These are phyloP conservation scores for Pittosporum tobira DNA, from an alignment of 129 eudicot species.

Conservation along the genomic window DNA sequence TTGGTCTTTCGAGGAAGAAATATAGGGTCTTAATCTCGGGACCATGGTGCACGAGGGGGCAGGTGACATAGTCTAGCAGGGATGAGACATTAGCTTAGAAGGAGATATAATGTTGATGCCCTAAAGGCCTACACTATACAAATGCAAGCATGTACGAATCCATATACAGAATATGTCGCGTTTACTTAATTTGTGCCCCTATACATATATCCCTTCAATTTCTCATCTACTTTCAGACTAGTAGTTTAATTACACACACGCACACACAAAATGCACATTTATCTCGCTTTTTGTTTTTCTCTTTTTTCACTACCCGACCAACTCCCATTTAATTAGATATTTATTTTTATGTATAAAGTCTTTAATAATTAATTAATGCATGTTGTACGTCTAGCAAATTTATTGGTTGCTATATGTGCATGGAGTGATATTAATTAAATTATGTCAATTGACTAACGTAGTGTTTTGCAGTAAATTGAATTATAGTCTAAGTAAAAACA, in stretches of 20 bases:
- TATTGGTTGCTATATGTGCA: too few relatives aligned
- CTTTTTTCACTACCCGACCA: background rate
- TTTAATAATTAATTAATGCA: too few relatives aligned
- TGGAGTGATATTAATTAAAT: too few relatives aligned
- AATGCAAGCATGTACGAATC: background rate
- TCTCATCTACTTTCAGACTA: background rate
- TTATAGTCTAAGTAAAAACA: too few relatives aligned
- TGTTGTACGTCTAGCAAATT: background rate
- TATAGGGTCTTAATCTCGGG: conserved; percentile 7
- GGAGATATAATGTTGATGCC: background rate
- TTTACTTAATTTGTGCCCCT: too few relatives aligned
- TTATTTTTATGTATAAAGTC: background rate
- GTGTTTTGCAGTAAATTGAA: too few relatives aligned
- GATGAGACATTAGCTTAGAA: conserved; percentile 3
- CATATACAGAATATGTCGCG: too few relatives aligned
- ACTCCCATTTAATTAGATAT: background rate
- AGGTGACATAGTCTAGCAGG: conserved; percentile 7
- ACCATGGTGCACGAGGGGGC: conserved; percentile 11
- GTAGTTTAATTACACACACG: background rate
- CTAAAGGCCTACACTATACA: conserved; percentile 17
- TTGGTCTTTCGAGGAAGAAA: too few relatives aligned
- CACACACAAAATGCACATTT: too few relatives aligned
- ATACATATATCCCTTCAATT: background rate
- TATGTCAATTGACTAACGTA: background rate
- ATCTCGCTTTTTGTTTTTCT: too few relatives aligned